Conservation (phyloP, 1,139 yeast genomes). For the Diutina sp. region DNA sequence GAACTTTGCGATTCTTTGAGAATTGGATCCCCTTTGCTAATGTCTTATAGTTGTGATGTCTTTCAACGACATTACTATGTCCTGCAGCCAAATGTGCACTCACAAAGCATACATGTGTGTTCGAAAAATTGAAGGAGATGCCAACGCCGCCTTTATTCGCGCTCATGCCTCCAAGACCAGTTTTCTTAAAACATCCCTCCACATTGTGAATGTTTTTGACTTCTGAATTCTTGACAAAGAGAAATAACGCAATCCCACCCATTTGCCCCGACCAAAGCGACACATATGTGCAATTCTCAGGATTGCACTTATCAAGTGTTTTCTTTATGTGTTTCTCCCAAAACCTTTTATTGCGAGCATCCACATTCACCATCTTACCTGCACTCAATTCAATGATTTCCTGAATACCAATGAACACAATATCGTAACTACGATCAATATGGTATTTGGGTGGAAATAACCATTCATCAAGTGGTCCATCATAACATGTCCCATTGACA, state of each 20-base stretch:
- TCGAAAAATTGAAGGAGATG: not conserved
- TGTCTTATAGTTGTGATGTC: conserved; percentile 1
- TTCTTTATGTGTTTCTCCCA: not conserved
- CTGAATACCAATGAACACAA: conserved; percentile 1
- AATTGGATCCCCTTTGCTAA: not conserved
- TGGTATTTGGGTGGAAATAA: not conserved
- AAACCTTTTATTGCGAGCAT: not conserved
- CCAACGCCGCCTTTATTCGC: conserved; percentile 3
- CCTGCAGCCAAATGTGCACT: conserved; percentile 2
- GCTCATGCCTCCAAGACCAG: conserved; percentile 2
- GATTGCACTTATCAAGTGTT: not conserved
- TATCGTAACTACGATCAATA: not conserved
- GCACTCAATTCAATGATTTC: conserved; percentile 2
- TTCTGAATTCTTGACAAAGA: not conserved
- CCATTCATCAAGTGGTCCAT: not conserved
- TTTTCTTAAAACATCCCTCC: not conserved
- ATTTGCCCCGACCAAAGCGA: conserved; percentile 1
- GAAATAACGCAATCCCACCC: conserved; percentile 1
- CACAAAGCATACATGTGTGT: not conserved
- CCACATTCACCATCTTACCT: conserved; percentile 1
- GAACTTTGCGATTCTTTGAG: not conserved
- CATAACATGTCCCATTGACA: not conserved
- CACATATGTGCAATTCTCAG: not conserved
- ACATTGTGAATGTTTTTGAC: not conserved
- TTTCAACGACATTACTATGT: not conserved